These are phyloP conservation scores for Abrus precatorius DNA, from an alignment of 306 rosid genomes.

Conservation along the genomic window DNA sequence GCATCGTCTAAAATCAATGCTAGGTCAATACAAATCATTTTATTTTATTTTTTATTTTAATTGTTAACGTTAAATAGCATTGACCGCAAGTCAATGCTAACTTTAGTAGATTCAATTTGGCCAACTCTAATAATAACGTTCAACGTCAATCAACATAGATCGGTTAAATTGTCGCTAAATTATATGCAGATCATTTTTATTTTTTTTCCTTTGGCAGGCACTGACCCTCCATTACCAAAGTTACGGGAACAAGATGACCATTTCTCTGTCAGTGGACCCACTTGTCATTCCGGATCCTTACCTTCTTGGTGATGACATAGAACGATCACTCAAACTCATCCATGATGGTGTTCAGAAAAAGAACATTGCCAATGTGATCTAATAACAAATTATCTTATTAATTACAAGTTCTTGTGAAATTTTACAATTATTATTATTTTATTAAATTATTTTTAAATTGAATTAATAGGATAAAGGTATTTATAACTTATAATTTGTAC, in stretches of 20 bases:
- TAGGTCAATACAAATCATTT: too few species aligned
- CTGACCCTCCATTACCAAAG: slow-evolving; percentile 72
- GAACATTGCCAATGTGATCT: slow-evolving; percentile 13
- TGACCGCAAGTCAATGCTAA: too few species aligned
- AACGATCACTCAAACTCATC: slow-evolving; percentile 65
- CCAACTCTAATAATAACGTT: too few species aligned
- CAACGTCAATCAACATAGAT: too few species aligned
- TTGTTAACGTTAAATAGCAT: too few species aligned
- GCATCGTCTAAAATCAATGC: too few species aligned
- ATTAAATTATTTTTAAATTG: not conserved
- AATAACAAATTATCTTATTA: not conserved
- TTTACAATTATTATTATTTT: not conserved
- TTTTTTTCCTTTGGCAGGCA: slow-evolving; percentile 56
- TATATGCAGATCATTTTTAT: not conserved
- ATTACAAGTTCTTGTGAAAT: not conserved
- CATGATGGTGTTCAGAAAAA: slow-evolving; percentile 41
- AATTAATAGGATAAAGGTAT: not conserved
- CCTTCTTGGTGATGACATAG: slow-evolving; percentile 62
- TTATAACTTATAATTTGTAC: not conserved
- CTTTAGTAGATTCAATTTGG: too few species aligned
- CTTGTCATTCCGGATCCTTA: slow-evolving; percentile 65
- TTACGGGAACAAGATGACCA: slow-evolving; percentile 60
- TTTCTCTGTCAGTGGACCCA: slow-evolving; percentile 65
- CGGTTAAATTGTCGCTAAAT: too few species aligned
- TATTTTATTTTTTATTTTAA: too few species aligned